Evolutionary conservation across 768 basidiomycete genomes (phyloP), one percentile per base, ranked within the genome.

Genomic region (Russula compacta): DNA sequence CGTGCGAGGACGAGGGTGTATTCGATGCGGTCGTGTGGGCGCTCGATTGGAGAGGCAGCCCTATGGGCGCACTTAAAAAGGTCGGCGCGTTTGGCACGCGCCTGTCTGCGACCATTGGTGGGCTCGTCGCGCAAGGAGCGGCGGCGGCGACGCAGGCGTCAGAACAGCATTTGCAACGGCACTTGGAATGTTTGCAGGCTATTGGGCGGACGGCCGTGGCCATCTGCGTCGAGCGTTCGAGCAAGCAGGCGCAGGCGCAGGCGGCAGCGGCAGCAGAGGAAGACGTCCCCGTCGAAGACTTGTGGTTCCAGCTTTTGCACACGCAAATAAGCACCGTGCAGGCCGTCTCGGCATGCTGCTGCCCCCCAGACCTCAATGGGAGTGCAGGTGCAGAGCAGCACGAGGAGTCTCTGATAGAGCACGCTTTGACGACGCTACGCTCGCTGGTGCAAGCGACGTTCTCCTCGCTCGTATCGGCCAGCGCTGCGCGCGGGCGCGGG

Each of bases 301-400:
- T 92, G 65, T 98, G 94, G 94, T 92, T 92, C 71, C 81, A 84
- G 63, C 75, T 97, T 1, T 79, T 98, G 36, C 84, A 83, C 67
- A 85, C 86, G 62, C 87, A 97, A 69, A 86, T 97, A 56, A 80
- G 84, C 53, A 81, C 82, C 38, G 86, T 95, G 9, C 93, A 95
- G 65, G 77, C 76, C 2, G 72, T 92, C 15, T 84, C 86, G 0
- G 74, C 74, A 4, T 77, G 76, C 58, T 73, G 69, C 59, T 66
- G 71, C 14, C 24, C 15, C 33, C n/a, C 53, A 63, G 14, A 40
- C 61, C 14, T 38, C 65, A 38, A 42, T 4, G 14, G 7, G 21
- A n/a, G 44, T 7, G 71, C 71, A 36, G 61, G 63, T 48, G 12
- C 8, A 17, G 61, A 59, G 11, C 29, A 38, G 1, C 42, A 6